A percentile compares a stretch with the other conserved stretches of the same genome.
Evolutionary conservation across 371 early-diverging fungal genomes (phyloP).

Genomic region (Nematocida minor): DNA sequence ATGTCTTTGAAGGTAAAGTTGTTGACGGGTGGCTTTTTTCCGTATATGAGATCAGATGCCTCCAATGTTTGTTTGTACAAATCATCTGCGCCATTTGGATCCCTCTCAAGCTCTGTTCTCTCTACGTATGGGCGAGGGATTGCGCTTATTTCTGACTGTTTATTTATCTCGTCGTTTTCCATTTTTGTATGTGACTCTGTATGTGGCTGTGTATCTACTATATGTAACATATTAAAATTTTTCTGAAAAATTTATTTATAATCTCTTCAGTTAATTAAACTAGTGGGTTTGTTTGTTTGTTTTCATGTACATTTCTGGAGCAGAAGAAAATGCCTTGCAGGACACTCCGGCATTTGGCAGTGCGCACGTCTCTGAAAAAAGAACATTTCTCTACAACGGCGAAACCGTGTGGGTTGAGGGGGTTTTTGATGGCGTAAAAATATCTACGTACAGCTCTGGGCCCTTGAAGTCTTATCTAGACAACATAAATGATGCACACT

Average conservation of each 20-base stretch:
- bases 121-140: not conserved
- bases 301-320: too few species aligned
- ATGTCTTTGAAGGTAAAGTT: slow-evolving; percentile 34
- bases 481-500: not conserved
- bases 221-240: slow-evolving; percentile 21
- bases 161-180: not conserved
- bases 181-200: not conserved
- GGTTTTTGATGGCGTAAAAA: not conserved
- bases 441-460: not conserved
- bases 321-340: too few species aligned
- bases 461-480: too few species aligned
- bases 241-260: not conserved
- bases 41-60: too few species aligned
- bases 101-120: not conserved
- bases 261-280: not conserved
- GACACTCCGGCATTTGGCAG: too few species aligned
- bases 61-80: not conserved
- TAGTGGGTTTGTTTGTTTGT: slow-evolving; percentile 7
- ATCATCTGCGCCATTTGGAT: too few species aligned
- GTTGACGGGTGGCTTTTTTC: not conserved
- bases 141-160: not conserved
- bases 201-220: not conserved
- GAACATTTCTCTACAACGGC: slow-evolving; percentile 38
- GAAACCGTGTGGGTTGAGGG: slow-evolving; percentile 21
- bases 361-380: too few species aligned